Base-by-base conservation (phyloP, 129 eudicot species). In the Tanacetum coccineum region DNA sequence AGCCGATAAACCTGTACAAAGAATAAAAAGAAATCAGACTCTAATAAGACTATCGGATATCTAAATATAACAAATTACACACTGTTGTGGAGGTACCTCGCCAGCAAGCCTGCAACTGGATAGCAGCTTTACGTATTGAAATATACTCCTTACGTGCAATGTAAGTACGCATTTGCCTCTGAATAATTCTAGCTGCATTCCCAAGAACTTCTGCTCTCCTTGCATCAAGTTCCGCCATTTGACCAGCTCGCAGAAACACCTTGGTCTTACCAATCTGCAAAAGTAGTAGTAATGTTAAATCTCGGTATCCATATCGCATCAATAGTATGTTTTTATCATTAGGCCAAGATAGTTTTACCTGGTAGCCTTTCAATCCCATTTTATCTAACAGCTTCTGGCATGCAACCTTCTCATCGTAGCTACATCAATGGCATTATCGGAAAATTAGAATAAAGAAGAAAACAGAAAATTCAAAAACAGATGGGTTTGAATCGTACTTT, bases 151-250 rank as follows among this genome's bases (percentile, higher is more conserved):
- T 94, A 50, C 93, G 87, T 77, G 97, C 87, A 78, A 89, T 89
- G 50, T 86, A 89, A 62, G 99, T 94, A 64, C 95, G 95, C 68
- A 80, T 87, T 75, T 87, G 95, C 70, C 99, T 82, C 74, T 94
- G 99, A 67, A 94, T 89, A 36, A 70, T 79, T 79, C 70, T 94
- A 59, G 99, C 99, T 67, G 99, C 99, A 76, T 83, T 89, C 68
- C 93, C 97, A 69, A 94, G 96, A 81, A 94, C 94, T 79, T 94
- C 99, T 22, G 95, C 85, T 75, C 99, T 94, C 83, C 99, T 94
- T 40, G 99, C 92, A 79, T 94, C 99, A 45, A 94, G 82, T 82
- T 94, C 99, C 45, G 99, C 99, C 99, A 94, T 94, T 80, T 94
- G 99, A 7, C 99, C 99, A 77, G 99, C 99, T 76, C 99, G 86